Base-by-base conservation (phyloP, 164 flowering plant genomes). In the Magnolia changhungtana region DNA sequence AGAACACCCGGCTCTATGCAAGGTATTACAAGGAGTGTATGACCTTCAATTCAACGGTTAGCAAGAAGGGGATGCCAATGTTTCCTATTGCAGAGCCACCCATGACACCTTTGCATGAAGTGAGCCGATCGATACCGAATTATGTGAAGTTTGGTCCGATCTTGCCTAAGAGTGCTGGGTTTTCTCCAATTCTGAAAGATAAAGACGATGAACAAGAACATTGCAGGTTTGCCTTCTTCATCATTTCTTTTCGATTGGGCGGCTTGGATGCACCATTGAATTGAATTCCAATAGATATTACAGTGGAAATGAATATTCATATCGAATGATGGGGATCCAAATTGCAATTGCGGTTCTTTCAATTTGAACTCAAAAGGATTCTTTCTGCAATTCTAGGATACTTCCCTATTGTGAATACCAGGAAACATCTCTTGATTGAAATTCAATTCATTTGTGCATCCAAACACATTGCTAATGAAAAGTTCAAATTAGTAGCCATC, bases 81-180 rank as follows among this genome's bases (percentile, higher is more conserved):
- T 68, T 90, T 68, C 96, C 96, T 10, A 92, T 92, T 73, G 94
- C 91, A 23, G 94, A 92, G 77, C 91, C 96, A 27, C 96, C 96
- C 13, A 86, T 87, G 91, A 90, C 94, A 74, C 92, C 94, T 66
- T 73, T 89, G 80, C 94, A 83, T 77, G 94, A 92, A 76, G 82
- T 92, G 69, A 89, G 94, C 83, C 75, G 82, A 50, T 83, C 87
- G 0, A 86, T 92, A 80, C 96, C 92, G 51, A 90, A 92, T 82
- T 89, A 79, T 74, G 90, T 92, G 18, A 89, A 87, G 78, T 92
- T 92, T 76, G 94, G 96, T 69, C 96, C 96, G 27, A 87, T 92
- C 74, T 82, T 92, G 82, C 96, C 96, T 9, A 89, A 81, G 80
- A 89, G 89, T 82, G 92, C 91, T 18, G 96, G 94, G 8, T 90